phyloP scores from a whole-genome alignment of 179 eudicot species.

The Silene vulgaris region DNA sequence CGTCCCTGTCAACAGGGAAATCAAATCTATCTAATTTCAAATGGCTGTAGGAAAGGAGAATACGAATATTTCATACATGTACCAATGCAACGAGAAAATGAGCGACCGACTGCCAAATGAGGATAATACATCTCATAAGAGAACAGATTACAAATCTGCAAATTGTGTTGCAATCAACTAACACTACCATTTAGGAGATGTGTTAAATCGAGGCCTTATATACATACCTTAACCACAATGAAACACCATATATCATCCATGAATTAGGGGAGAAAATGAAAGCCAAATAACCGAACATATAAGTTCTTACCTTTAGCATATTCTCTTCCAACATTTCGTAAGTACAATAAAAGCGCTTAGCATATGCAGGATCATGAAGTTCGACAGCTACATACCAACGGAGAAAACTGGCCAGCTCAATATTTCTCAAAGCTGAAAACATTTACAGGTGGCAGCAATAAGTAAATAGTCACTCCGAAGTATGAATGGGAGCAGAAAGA shows the following conservation, averaged over 20 bases:
- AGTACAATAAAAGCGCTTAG: constrained; percentile 86
- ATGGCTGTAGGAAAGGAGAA: not conserved
- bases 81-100: not conserved
- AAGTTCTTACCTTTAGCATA: constrained; percentile 66
- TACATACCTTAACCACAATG: not conserved
- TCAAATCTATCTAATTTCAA: not conserved
- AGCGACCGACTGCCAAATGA: not conserved
- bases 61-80: not conserved
- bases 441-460: constrained; percentile 7
- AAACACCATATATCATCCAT: not conserved
- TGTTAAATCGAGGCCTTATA: not conserved
- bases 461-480: constrained; percentile 19
- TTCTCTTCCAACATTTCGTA: constrained; percentile 87
- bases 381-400: constrained; percentile 99
- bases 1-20: not conserved
- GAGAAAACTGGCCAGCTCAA: constrained; percentile 94
- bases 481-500: constrained; percentile 3
- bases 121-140: too few relatives aligned
- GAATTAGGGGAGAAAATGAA: not conserved
- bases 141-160: not conserved
- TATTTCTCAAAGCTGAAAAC: constrained; percentile 67
- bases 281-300: constrained; percentile 8
- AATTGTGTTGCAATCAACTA: not conserved
- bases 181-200: not conserved
- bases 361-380: constrained; percentile 91